phyloP scores from a whole-genome alignment of 2,329 filamentous ascomycete genomes.

The Sclerotinia subarctica region DNA sequence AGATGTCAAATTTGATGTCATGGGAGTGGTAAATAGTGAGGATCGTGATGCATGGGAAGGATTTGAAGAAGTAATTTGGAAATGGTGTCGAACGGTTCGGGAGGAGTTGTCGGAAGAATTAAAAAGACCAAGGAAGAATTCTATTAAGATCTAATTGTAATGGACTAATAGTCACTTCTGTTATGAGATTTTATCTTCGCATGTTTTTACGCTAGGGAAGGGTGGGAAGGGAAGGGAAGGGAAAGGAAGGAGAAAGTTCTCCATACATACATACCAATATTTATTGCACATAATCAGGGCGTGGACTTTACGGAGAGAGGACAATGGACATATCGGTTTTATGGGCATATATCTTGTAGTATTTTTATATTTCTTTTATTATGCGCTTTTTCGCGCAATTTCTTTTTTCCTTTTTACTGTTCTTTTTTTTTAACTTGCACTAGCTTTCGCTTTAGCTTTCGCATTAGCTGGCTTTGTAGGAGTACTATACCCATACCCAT shows the following conservation, averaged over 20 bases:
- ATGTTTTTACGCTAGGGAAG: neutral
- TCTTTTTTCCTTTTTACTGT: neutral
- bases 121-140: constrained; percentile 26
- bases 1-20: constrained; percentile 76
- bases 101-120: constrained; percentile 77
- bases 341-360: constrained; percentile 15
- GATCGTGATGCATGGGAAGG: constrained; percentile 68
- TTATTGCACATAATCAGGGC: constrained; percentile 16
- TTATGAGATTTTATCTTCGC: constrained; percentile 5
- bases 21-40: constrained; percentile 77
- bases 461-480: constrained; percentile 9
- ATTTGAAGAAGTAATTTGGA: constrained; percentile 78
- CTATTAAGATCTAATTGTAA: constrained; percentile 20
- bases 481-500: constrained; percentile 18
- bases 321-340: constrained; percentile 7
- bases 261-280: neutral
- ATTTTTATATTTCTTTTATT: constrained; percentile 1
- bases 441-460: neutral
- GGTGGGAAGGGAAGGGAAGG: neutral
- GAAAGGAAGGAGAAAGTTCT: constrained; percentile 1
- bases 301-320: constrained; percentile 2
- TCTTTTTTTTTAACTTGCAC: neutral
- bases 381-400: neutral
- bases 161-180: constrained; percentile 7
- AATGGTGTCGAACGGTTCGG: constrained; percentile 79